Percentiles rank a stretch among this genome's conserved stretches.
Evolutionary conservation across 805 yeast genomes (phyloP).

Genomic region (Zygosaccharomyces lentus): DNA sequence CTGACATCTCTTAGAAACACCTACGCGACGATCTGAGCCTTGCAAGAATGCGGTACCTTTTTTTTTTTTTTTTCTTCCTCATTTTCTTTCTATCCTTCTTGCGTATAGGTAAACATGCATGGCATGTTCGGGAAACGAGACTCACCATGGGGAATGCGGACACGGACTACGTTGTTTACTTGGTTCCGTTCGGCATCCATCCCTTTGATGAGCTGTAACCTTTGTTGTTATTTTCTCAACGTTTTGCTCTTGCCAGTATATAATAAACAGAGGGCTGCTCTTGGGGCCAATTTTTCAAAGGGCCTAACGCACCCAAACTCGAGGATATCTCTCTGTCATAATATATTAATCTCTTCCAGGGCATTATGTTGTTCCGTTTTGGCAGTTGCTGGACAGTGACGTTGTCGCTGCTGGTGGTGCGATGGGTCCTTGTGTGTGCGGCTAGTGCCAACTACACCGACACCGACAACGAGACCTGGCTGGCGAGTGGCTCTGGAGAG

Average conservation of each 20-base stretch:
- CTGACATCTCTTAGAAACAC: neutral
- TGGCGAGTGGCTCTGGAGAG: neutral
- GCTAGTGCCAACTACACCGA: neutral
- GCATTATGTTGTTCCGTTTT: conserved; percentile 2
- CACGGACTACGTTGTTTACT: neutral
- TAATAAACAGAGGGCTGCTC: neutral
- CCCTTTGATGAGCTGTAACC: neutral
- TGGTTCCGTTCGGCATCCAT: neutral
- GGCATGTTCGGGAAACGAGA: neutral
- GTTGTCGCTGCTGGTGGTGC: conserved; percentile 1
- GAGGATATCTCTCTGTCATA: neutral
- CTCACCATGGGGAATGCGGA: neutral
- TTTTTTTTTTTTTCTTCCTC: no score
- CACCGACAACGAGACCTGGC: neutral
- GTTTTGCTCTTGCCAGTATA: neutral
- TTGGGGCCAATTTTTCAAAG: neutral
- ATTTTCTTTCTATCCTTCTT: no score
- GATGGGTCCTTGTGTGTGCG: neutral
- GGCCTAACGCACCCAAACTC: neutral
- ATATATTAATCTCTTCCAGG: neutral
- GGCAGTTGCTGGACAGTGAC: conserved; percentile 2
- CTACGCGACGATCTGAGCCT: neutral
- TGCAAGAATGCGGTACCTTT: neutral
- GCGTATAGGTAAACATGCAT: neutral
- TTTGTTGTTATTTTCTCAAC: neutral